phyloP scores from a whole-genome alignment of 169 alveolate genomes.

The Babesia sp. region DNA sequence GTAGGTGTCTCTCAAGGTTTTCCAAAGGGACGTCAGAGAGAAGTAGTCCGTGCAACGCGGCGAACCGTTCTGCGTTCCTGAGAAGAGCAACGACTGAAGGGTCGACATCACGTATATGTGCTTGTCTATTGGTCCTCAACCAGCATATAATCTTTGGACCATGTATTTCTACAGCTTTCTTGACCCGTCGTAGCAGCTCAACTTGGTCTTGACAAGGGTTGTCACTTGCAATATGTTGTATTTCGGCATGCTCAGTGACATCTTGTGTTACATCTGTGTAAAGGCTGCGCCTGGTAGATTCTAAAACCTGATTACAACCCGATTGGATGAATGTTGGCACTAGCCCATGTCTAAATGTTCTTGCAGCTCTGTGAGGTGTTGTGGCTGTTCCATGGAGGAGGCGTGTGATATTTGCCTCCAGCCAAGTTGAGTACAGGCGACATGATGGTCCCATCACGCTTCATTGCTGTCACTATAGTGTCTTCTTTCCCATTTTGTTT shows the following conservation, averaged over 20 bases:
- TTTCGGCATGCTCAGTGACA: background rate
- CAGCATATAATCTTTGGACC: constrained; percentile 30
- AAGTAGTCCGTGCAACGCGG: constrained; percentile 57
- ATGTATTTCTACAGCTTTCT: constrained; percentile 9
- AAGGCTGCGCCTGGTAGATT: background rate
- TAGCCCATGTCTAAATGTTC: background rate
- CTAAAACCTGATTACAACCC: too few relatives aligned
- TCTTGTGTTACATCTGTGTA: background rate
- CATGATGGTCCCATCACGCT: constrained; percentile 12
- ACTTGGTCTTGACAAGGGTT: constrained; percentile 28
- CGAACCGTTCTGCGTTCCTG: constrained; percentile 48
- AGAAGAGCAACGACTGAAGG: constrained; percentile 31
- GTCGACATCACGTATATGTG: constrained; percentile 27
- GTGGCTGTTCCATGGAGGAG: background rate
- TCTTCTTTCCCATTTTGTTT: background rate
- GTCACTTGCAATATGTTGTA: constrained; percentile 29
- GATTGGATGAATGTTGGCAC: background rate
- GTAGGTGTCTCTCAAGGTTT: constrained; percentile 33
- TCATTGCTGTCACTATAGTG: background rate
- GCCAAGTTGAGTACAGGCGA: constrained; percentile 24
- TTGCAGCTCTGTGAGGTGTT: background rate
- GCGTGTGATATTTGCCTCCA: constrained; percentile 14
- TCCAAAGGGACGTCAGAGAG: constrained; percentile 48
- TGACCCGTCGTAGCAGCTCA: constrained; percentile 28
- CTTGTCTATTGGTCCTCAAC: constrained; percentile 60